Conservation (phyloP, 345 rosid genomes). For the Conringia planisiliqua region DNA sequence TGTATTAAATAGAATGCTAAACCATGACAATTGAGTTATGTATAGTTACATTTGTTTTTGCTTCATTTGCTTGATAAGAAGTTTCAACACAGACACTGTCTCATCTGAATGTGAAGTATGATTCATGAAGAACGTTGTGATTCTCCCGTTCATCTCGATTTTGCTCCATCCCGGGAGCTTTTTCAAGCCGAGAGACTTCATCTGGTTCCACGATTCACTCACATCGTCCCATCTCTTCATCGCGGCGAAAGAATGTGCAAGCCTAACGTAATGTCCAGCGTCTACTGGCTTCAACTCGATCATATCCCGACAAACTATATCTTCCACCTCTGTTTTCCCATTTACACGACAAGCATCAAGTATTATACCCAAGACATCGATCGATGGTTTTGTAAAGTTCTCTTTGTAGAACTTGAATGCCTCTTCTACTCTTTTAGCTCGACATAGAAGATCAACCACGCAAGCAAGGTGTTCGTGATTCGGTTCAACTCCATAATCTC, state of each 20-base stretch:
- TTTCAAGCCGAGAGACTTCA: conserved; percentile 54
- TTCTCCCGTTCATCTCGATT: conserved; percentile 41
- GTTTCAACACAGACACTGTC: conserved; percentile 33
- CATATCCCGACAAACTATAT: conserved; percentile 39
- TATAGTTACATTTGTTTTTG: conserved; percentile 5
- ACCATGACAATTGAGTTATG: not conserved
- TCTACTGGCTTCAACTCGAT: conserved; percentile 36
- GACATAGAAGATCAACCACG: conserved; percentile 58
- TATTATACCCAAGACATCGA: conserved; percentile 50
- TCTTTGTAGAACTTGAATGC: conserved; percentile 53
- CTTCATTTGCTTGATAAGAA: conserved; percentile 38
- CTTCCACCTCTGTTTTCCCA: conserved; percentile 37
- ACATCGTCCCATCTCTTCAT: conserved; percentile 54
- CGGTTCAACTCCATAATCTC: conserved; percentile 46
- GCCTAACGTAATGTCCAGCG: conserved; percentile 52
- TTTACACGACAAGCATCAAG: conserved; percentile 51
- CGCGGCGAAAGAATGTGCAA: conserved; percentile 54
- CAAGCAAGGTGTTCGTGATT: conserved; percentile 55
- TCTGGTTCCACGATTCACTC: conserved; percentile 47
- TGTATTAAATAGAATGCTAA: not conserved
- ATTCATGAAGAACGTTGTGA: conserved; percentile 46
- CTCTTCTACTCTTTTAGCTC: conserved; percentile 53
- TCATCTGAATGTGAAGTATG: conserved; percentile 51
- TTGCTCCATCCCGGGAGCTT: conserved; percentile 65
- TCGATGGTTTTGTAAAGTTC: conserved; percentile 36